Conservation (phyloP, 331 rosid species). For the Ulmus americana region DNA sequence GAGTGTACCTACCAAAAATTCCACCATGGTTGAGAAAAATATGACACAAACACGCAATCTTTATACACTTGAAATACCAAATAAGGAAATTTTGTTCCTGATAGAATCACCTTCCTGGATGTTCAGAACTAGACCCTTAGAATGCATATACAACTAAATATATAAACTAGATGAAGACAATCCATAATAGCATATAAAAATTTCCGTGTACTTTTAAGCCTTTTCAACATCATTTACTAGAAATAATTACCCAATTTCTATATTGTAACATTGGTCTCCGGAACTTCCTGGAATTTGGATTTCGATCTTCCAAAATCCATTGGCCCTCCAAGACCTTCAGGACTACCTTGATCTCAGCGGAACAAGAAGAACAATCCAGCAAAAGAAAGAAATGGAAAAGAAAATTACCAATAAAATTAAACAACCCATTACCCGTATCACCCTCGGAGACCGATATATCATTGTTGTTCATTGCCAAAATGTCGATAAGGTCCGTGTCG, state of each 20-base stretch:
- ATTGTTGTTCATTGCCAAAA: conserved; percentile 78
- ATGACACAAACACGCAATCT: background rate
- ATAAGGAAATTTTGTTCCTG: background rate
- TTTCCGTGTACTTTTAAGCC: too few relatives aligned
- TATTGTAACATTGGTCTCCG: conserved; percentile 63
- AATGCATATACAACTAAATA: too few relatives aligned
- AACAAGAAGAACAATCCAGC: conserved; percentile 73
- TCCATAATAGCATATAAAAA: too few relatives aligned
- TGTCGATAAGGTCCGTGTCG: conserved; percentile 84
- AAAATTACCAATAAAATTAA: conserved; percentile 61
- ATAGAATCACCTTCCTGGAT: background rate
- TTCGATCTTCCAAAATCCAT: conserved; percentile 84
- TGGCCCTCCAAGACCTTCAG: conserved; percentile 80
- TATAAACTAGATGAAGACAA: too few relatives aligned
- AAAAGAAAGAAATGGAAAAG: conserved; percentile 63
- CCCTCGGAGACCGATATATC: conserved; percentile 82
- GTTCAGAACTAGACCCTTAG: too few relatives aligned
- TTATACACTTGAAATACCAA: background rate
- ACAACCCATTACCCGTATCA: conserved; percentile 53
- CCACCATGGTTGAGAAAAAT: background rate
- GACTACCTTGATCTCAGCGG: conserved; percentile 69
- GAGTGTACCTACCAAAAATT: conserved; percentile 53
- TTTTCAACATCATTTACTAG: too few relatives aligned
- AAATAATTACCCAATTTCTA: too few relatives aligned
- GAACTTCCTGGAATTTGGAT: conserved; percentile 81